Percentiles rank a stretch among this genome's conserved stretches.
These are phyloP conservation scores for Monilinia laxa DNA, from an alignment of 2,329 filamentous ascomycete species.

Conservation along the genomic window DNA sequence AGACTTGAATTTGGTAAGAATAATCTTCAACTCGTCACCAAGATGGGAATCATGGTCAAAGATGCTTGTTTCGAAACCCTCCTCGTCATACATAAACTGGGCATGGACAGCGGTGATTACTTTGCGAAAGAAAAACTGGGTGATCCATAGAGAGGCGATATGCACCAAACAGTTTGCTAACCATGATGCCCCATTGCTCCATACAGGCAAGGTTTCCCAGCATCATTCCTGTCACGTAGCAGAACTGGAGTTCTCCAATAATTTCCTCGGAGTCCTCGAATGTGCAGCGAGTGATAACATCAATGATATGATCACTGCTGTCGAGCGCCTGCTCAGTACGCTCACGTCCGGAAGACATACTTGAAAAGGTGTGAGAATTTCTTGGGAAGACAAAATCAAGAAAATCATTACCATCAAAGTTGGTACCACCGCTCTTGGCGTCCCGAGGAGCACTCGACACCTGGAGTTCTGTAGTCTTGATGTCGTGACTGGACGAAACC, in stretches of 20 bases:
- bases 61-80: constrained; percentile 49
- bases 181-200: constrained; percentile 61
- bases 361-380: constrained; percentile 45
- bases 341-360: constrained; percentile 39
- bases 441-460: constrained; percentile 10
- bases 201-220: constrained; percentile 59
- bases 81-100: constrained; percentile 55
- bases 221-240: constrained; percentile 56
- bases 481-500: constrained; percentile 54
- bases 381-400: constrained; percentile 52
- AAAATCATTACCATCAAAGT: constrained; percentile 46
- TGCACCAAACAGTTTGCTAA: constrained; percentile 53
- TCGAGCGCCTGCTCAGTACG: constrained; percentile 49
- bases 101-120: constrained; percentile 53
- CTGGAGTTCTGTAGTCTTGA: constrained; percentile 33
- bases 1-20: constrained; percentile 55
- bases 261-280: constrained; percentile 47
- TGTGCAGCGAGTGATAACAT: constrained; percentile 41
- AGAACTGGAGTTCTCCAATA: constrained; percentile 60
- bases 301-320: constrained; percentile 50
- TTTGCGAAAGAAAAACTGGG: constrained; percentile 48
- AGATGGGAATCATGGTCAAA: constrained; percentile 40
- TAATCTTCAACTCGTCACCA: constrained; percentile 44
- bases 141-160: constrained; percentile 46
- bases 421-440: constrained; percentile 33